Conservation (phyloP, 2,329 filamentous ascomycete genomes). For the Geosmithia flava region DNA sequence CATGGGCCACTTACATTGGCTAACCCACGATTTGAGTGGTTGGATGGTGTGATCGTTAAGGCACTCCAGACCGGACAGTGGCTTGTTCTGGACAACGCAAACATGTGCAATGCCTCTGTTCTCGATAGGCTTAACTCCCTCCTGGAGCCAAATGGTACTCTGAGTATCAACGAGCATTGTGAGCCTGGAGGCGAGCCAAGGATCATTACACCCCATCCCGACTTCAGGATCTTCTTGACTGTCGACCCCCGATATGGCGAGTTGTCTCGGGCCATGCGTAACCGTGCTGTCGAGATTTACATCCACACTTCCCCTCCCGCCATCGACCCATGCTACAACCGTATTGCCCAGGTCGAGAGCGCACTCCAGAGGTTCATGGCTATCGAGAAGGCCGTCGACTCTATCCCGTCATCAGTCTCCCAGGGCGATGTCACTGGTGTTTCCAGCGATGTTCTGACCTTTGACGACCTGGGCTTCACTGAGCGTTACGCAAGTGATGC, state of each 20-base stretch:
- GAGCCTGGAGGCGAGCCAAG: slow-evolving; percentile 69
- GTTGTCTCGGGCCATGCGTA: slow-evolving; percentile 90
- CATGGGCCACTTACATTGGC: slow-evolving; percentile 44
- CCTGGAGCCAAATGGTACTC: slow-evolving; percentile 75
- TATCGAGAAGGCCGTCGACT: not conserved
- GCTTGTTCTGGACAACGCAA: slow-evolving; percentile 94
- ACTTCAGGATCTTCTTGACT: slow-evolving; percentile 88
- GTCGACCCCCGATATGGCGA: slow-evolving; percentile 89
- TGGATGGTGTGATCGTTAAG: slow-evolving; percentile 83
- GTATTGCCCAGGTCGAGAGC: slow-evolving; percentile 34
- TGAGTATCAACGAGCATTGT: slow-evolving; percentile 91
- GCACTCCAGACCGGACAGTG: slow-evolving; percentile 79
- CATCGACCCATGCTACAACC: slow-evolving; percentile 19
- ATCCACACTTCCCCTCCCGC: slow-evolving; percentile 37
- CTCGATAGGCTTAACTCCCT: slow-evolving; percentile 90
- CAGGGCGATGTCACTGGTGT: not conserved
- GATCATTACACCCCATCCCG: slow-evolving; percentile 66
- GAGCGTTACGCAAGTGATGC: slow-evolving; percentile 14
- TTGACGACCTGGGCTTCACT: not conserved
- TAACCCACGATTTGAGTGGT: slow-evolving; percentile 85
- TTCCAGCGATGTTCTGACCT: not conserved
- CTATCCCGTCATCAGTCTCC: not conserved
- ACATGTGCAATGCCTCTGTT: slow-evolving; percentile 89
- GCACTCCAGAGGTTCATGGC: slow-evolving; percentile 27
- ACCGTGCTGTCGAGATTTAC: slow-evolving; percentile 83